These are phyloP conservation scores for Fusarium denticulatum DNA, from an alignment of 2,329 filamentous ascomycete species.

Conservation along the genomic window DNA sequence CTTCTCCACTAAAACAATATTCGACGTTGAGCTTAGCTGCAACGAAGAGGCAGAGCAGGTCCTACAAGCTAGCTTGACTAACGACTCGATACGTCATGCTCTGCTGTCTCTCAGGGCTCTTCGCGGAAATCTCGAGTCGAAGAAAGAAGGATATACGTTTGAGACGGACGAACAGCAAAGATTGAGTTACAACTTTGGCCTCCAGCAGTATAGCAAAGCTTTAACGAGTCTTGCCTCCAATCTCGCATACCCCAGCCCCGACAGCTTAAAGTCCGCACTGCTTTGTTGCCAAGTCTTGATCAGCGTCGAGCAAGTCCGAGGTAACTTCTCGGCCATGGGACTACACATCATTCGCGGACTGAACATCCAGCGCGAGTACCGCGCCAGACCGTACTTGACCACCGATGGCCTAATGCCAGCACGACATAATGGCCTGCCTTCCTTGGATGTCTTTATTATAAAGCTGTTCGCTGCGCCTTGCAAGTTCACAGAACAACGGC, in stretches of 20 bases:
- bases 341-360: conserved; percentile 56
- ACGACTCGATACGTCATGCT: conserved; percentile 51
- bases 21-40: conserved; percentile 51
- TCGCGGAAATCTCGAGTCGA: conserved; percentile 52
- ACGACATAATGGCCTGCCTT: conserved; percentile 47
- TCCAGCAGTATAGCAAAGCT: conserved; percentile 55
- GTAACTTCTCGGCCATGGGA: conserved; percentile 54
- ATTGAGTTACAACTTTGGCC: conserved; percentile 49
- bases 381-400: conserved; percentile 49
- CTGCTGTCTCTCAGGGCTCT: conserved; percentile 53
- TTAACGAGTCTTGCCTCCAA: conserved; percentile 52
- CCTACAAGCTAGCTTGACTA: conserved; percentile 50
- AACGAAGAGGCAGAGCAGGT: conserved; percentile 53
- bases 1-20: conserved; percentile 56
- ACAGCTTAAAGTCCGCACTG: conserved; percentile 51
- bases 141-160: conserved; percentile 38
- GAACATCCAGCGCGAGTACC: conserved; percentile 55
- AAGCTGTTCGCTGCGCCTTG: conserved; percentile 56
- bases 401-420: conserved; percentile 46
- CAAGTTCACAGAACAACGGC: conserved; percentile 50
- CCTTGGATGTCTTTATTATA: conserved; percentile 55
- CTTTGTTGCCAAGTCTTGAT: conserved; percentile 60
- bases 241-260: conserved; percentile 46
- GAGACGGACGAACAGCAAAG: conserved; percentile 43
- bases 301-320: conserved; percentile 57